phyloP scores from a whole-genome alignment of 345 rosid species.

The Citropsis articulata region DNA sequence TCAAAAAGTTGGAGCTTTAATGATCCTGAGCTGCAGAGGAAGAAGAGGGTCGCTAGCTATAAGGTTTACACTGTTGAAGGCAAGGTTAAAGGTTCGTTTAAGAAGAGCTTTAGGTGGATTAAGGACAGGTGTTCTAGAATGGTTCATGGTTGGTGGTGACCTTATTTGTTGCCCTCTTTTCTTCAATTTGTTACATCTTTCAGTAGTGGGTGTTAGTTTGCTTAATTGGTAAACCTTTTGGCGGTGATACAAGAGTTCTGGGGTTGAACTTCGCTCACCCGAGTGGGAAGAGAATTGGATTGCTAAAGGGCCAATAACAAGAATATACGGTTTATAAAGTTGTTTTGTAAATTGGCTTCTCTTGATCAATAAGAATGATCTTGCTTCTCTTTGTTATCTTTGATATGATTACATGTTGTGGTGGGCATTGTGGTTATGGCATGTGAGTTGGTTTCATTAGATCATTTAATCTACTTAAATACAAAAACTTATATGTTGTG shows the following conservation, averaged over 20 bases:
- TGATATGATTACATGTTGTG: not conserved
- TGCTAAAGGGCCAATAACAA: too few relatives aligned
- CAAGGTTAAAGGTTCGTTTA: slow-evolving; percentile 64
- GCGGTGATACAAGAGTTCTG: too few relatives aligned
- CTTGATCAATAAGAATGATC: slow-evolving; percentile 3
- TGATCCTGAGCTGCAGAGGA: slow-evolving; percentile 71
- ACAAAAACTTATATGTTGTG: too few relatives aligned
- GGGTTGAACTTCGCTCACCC: too few relatives aligned
- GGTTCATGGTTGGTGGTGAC: slow-evolving; percentile 37
- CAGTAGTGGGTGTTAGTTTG: not conserved
- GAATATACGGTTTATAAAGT: not conserved
- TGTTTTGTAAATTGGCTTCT: slow-evolving; percentile 1
- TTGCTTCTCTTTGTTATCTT: not conserved
- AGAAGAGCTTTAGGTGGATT: slow-evolving; percentile 66
- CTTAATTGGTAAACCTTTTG: not conserved
- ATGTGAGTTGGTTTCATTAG: not conserved
- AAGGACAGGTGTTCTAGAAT: slow-evolving; percentile 48
- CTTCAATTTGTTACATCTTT: too few relatives aligned
- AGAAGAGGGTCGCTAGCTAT: slow-evolving; percentile 64
- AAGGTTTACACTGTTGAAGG: slow-evolving; percentile 72
- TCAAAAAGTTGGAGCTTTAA: slow-evolving; percentile 55
- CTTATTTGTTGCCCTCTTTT: not conserved
- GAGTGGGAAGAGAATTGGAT: too few relatives aligned
- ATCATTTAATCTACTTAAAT: not conserved
- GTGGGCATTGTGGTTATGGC: too few relatives aligned